Evolutionary conservation across 2,329 filamentous ascomycete genomes (phyloP).

Genomic region (Aspergillus tubingensis): DNA sequence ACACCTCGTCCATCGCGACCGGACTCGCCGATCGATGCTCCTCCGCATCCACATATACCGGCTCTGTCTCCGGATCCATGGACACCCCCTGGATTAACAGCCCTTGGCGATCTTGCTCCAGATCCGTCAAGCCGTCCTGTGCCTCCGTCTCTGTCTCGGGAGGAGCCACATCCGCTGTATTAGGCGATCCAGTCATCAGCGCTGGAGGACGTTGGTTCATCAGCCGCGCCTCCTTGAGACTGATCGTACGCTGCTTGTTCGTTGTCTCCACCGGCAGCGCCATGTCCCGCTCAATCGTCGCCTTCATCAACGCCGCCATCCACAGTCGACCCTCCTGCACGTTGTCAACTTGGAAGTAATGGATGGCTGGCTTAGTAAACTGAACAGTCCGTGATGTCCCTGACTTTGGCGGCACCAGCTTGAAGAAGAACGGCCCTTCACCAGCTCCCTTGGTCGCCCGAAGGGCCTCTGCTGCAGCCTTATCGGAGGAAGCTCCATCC

Average conservation of each 20-base stretch:
- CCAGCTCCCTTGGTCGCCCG: constrained; percentile 43
- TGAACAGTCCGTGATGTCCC: constrained; percentile 89
- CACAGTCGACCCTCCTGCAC: constrained; percentile 84
- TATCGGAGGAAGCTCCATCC: constrained; percentile 40
- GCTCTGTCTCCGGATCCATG: constrained; percentile 29
- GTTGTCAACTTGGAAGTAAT: constrained; percentile 96
- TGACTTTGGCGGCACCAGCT: constrained; percentile 85
- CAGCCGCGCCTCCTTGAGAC: constrained; percentile 79
- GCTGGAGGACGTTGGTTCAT: constrained; percentile 90
- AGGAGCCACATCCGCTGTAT: constrained; percentile 15
- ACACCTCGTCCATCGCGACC: constrained; percentile 27
- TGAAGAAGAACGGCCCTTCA: constrained; percentile 93
- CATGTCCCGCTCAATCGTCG: constrained; percentile 90
- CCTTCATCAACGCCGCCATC: constrained; percentile 99
- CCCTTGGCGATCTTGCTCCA: constrained; percentile 30
- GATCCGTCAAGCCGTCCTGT: constrained; percentile 15
- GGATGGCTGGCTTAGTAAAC: constrained; percentile 95
- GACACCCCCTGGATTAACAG: constrained; percentile 38
- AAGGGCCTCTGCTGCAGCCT: constrained; percentile 31
- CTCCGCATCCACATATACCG: constrained; percentile 16
- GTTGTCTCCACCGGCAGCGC: constrained; percentile 79
- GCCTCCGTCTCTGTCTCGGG: constrained; percentile 29
- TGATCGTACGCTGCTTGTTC: constrained; percentile 97
- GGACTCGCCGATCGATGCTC: constrained; percentile 21
- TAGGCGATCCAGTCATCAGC: constrained; percentile 63